phyloP scores from a whole-genome alignment of 345 rosid genomes.

The Euclidium syriacum region DNA sequence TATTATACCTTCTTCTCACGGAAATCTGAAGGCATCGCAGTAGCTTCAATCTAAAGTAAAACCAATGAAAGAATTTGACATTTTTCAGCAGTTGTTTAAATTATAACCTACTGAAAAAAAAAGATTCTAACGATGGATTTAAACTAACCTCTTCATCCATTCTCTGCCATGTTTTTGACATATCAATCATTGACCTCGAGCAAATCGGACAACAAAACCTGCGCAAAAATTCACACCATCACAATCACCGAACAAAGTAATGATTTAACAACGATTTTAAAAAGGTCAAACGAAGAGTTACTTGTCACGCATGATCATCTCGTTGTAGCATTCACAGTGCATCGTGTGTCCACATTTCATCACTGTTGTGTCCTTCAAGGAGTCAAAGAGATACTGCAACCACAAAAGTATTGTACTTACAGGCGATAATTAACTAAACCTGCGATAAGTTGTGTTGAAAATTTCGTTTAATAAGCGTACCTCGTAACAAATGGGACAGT shows the following conservation, averaged over 20 bases:
- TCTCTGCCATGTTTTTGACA: conserved; percentile 86
- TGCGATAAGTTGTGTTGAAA: background rate
- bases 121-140: background rate
- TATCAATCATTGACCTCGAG: conserved; percentile 80
- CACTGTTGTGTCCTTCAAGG: conserved; percentile 77
- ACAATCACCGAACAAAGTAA: background rate
- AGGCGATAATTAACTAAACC: background rate
- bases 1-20: conserved; percentile 70
- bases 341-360: conserved; percentile 99
- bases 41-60: conserved; percentile 72
- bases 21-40: conserved; percentile 84
- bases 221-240: background rate
- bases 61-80: background rate
- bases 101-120: background rate
- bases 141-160: conserved; percentile 82
- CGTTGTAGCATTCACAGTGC: conserved; percentile 76
- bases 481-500: conserved; percentile 97
- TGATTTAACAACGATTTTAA: background rate
- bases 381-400: conserved; percentile 85
- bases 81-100: background rate
- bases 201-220: conserved; percentile 93
- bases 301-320: conserved; percentile 84
- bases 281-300: conserved; percentile 33
- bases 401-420: background rate
- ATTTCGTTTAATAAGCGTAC: conserved; percentile 24